A percentile compares a stretch with the other conserved stretches of the same genome.
Evolutionary conservation across 257 asterid species (phyloP).

Genomic region (Fraxinus pennsylvanica): DNA sequence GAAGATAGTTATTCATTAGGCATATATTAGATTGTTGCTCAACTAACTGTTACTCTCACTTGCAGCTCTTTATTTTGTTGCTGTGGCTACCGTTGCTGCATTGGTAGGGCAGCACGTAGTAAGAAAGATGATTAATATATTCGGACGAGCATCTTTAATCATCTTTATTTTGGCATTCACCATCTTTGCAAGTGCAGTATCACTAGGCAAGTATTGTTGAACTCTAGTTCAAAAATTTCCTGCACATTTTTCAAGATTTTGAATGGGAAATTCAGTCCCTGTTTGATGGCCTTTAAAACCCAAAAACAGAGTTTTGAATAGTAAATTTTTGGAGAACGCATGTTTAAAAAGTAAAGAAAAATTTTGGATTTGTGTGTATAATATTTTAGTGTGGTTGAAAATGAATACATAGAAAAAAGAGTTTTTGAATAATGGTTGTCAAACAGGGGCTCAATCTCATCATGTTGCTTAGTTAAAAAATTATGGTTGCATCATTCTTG

Average conservation of each 20-base stretch:
- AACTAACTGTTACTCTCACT: neutral
- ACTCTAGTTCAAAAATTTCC: neutral
- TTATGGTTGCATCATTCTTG: neutral
- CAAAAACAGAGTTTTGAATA: no score
- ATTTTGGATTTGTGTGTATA: no score
- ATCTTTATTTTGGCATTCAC: conserved; percentile 67
- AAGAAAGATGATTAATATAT: conserved; percentile 53
- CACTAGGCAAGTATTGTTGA: conserved; percentile 46
- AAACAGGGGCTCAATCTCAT: neutral
- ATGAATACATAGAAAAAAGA: no score
- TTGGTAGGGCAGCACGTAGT: conserved; percentile 59
- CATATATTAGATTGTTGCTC: neutral
- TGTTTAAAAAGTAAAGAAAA: no score
- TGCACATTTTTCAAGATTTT: neutral
- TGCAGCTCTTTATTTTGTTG: conserved; percentile 57
- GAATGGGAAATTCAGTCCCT: neutral
- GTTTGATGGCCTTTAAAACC: no score
- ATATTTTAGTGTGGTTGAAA: no score
- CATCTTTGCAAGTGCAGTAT: conserved; percentile 57
- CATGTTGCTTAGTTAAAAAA: neutral
- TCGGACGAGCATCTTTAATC: conserved; percentile 67
- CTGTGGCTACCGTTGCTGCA: conserved; percentile 55
- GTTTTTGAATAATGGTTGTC: no score
- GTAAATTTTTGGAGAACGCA: no score
- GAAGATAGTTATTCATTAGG: neutral